Evolutionary conservation across 2,329 filamentous ascomycete species (phyloP).

Genomic region (Keithomyces neogunnii): DNA sequence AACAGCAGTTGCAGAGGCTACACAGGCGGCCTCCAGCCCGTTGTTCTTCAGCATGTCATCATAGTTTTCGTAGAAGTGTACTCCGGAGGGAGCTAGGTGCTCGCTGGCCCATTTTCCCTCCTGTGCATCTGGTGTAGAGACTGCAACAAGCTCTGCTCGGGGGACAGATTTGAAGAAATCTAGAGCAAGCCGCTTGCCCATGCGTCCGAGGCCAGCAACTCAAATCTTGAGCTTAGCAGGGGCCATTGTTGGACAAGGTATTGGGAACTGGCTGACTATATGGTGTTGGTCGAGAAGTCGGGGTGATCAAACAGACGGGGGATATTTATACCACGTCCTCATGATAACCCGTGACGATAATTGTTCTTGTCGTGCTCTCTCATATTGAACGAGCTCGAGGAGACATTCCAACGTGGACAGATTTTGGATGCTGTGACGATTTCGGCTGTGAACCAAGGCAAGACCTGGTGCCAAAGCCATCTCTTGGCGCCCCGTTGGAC

Average conservation of each 20-base stretch:
- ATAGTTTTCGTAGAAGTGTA: slow-evolving; percentile 35
- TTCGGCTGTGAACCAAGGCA: too few species aligned
- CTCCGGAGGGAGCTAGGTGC: slow-evolving; percentile 34
- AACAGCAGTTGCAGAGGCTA: slow-evolving; percentile 37
- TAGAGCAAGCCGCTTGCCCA: slow-evolving; percentile 43
- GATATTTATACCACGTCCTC: too few species aligned
- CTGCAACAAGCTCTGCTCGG: slow-evolving; percentile 39
- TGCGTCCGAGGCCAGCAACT: slow-evolving; percentile 41
- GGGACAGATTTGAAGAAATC: slow-evolving; percentile 37
- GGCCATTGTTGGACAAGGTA: slow-evolving; percentile 7
- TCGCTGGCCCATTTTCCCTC: slow-evolving; percentile 36
- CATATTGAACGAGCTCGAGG: too few species aligned
- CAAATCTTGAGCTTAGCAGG: slow-evolving; percentile 31
- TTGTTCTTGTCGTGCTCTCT: too few species aligned
- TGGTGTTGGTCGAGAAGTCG: too few species aligned
- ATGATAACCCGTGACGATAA: too few species aligned
- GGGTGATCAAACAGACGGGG: too few species aligned
- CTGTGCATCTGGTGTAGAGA: slow-evolving; percentile 34
- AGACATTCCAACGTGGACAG: too few species aligned
- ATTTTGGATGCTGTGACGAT: too few species aligned
- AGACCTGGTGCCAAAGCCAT: too few species aligned
- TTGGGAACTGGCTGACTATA: too few species aligned
- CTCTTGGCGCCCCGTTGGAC: too few species aligned
- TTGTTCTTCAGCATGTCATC: slow-evolving; percentile 34
- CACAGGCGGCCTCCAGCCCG: slow-evolving; percentile 31